Evolutionary conservation across 2,329 filamentous ascomycete species (phyloP).

Genomic region (Hypoxylon sp.): DNA sequence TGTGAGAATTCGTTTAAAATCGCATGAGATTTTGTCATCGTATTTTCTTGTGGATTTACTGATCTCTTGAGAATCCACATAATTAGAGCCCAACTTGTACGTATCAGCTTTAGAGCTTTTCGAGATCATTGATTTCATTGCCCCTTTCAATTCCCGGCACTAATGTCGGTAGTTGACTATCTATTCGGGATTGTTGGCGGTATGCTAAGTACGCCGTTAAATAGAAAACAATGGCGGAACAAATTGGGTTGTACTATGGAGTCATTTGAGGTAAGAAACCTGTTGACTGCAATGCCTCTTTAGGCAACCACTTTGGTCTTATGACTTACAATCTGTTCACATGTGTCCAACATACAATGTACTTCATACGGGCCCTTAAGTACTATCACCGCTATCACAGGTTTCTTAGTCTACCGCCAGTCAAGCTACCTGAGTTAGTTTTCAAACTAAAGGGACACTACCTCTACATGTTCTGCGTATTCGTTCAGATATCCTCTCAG

Average conservation of each 20-base stretch:
- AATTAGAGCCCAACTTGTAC: neutral
- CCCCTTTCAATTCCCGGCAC: constrained; percentile 11
- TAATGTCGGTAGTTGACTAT: constrained; percentile 1
- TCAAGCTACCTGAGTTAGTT: neutral
- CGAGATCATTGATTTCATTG: constrained; percentile 29
- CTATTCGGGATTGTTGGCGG: neutral
- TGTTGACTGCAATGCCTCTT: neutral
- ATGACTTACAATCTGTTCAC: neutral
- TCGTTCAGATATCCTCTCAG: neutral
- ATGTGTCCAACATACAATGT: neutral
- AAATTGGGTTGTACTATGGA: neutral
- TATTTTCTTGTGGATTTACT: neutral
- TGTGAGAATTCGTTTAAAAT: constrained; percentile 7
- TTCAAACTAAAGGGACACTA: neutral
- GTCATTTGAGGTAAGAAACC: neutral
- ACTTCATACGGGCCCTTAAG: neutral
- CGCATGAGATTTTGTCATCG: neutral
- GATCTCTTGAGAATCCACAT: neutral
- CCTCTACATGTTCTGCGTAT: neutral
- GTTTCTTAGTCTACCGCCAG: neutral
- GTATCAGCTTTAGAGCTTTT: neutral
- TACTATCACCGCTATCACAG: neutral
- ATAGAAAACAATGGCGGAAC: neutral
- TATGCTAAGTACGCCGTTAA: neutral
- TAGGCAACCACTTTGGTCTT: neutral